Evolutionary conservation across 78 protist species (phyloP), one percentile per base, ranked within the genome.

Genomic region (Dictyostelium brefeldianum): DNA sequence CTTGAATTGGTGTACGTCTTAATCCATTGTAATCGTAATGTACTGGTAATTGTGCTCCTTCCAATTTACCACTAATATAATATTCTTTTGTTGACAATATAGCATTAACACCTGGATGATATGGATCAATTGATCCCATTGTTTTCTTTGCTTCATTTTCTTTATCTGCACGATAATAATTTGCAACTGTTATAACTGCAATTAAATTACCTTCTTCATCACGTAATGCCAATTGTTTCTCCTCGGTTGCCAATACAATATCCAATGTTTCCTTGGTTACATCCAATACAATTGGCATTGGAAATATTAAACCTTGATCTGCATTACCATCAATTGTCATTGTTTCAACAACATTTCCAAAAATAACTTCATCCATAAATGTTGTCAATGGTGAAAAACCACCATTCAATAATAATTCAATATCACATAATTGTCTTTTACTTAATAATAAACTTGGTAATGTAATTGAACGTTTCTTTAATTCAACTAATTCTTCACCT

Each of bases 51-150:
- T 80, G 93, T n/a, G 83, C 67, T 25, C 96, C 89, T 53, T 94
- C 69, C 0, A 97, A 47, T 54, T 31, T 36, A 29, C 98, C 98
- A 11, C 97, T 97, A 54, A 97, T 22, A 89, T 97, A 97, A 91
- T 59, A 83, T 53, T 91, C 97, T 27, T 95, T 84, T 77, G 97
- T 93, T 7, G 62, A 84, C 31, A 96, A 78, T 29, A 97, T 89
- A 67, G 70, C 75, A 31, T 36, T 46, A 69, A 93, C 97, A 50
- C 98, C 98, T 47, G 99, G 99, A 82, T 98, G 99, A 91, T 96
- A 98, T 27, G 91, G 94, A 43, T 94, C 89, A 51, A 96, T 81
- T 15, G 97, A 87, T 82, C 80, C 98, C 98, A 94, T 91, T 83
- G 94, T 87, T 22, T 50, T 83, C 27, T 78, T 74, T 9, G 92